Conservation (phyloP, 768 basidiomycete genomes). For the Boletus rufocinnamomeus region DNA sequence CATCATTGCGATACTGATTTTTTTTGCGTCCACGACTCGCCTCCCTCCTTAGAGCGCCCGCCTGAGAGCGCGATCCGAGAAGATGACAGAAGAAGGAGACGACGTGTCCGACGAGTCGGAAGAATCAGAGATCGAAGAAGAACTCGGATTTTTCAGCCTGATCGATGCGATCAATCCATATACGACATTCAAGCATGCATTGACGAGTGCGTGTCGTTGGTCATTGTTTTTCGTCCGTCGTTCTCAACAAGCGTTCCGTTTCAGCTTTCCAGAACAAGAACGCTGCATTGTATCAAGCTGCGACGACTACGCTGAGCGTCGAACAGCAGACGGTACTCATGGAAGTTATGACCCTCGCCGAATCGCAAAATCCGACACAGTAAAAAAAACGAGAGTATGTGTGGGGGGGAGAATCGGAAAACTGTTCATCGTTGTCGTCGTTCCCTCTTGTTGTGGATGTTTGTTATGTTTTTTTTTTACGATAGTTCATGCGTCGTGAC, state of each 20-base stretch:
- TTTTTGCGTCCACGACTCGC: neutral
- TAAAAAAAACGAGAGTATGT: neutral
- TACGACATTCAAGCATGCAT: constrained; percentile 70
- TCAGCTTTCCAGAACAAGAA: constrained; percentile 74
- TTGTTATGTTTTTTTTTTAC: no score
- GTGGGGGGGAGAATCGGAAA: no score
- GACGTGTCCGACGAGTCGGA: constrained; percentile 45
- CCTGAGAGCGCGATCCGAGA: constrained; percentile 62
- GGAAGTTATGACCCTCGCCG: constrained; percentile 81
- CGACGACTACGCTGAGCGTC: constrained; percentile 67
- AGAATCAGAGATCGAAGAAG: constrained; percentile 72
- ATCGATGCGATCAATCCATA: constrained; percentile 82
- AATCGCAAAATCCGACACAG: constrained; percentile 31
- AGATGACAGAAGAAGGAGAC: constrained; percentile 28
- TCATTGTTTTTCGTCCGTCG: no score
- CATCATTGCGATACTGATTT: neutral
- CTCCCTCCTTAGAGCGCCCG: constrained; percentile 58
- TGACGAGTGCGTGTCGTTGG: constrained; percentile 70
- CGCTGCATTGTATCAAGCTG: constrained; percentile 61
- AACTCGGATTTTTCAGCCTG: constrained; percentile 83
- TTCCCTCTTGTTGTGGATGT: no score
- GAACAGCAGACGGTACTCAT: constrained; percentile 82
- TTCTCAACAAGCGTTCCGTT: neutral
- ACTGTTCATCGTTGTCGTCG: no score
- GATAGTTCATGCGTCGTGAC: no score